Conservation (phyloP, 2,329 filamentous ascomycete species). For the Claviceps capensis region DNA sequence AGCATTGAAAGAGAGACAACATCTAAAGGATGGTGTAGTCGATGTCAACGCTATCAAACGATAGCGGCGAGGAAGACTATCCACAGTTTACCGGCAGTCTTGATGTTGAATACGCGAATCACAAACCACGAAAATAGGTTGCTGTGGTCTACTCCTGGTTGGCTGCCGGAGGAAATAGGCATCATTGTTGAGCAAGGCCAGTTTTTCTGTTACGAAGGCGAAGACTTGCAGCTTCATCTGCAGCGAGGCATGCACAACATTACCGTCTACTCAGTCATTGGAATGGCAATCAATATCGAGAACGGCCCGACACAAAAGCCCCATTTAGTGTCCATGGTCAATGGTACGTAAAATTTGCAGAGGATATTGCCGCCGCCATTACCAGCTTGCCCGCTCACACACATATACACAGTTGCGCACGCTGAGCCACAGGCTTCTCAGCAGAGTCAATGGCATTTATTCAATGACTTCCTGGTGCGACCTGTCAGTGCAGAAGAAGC, state of each 20-base stretch:
- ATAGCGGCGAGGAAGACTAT: conserved; percentile 77
- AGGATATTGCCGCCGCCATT: not conserved
- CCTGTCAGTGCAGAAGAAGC: conserved; percentile 72
- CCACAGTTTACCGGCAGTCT: conserved; percentile 65
- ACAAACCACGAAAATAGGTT: conserved; percentile 58
- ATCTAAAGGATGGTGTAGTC: conserved; percentile 83
- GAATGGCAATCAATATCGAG: conserved; percentile 81
- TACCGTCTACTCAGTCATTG: conserved; percentile 80
- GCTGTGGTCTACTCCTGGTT: conserved; percentile 80
- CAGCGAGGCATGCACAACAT: conserved; percentile 70
- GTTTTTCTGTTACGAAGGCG: conserved; percentile 88
- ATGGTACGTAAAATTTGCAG: conserved; percentile 39
- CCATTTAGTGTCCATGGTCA: conserved; percentile 82
- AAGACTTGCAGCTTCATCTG: conserved; percentile 69
- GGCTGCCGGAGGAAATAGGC: conserved; percentile 88
- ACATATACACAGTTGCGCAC: conserved; percentile 40
- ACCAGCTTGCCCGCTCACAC: conserved; percentile 2
- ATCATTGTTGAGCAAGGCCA: conserved; percentile 84
- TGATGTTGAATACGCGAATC: conserved; percentile 77
- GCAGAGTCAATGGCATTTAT: conserved; percentile 77
- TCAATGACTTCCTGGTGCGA: conserved; percentile 92
- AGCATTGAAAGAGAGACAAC: conserved; percentile 84
- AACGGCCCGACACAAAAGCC: conserved; percentile 73
- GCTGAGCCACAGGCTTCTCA: conserved; percentile 44
- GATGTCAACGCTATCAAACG: conserved; percentile 82